phyloP scores from a whole-genome alignment of 768 basidiomycete species.

The Cyclocybe cylindracea region DNA sequence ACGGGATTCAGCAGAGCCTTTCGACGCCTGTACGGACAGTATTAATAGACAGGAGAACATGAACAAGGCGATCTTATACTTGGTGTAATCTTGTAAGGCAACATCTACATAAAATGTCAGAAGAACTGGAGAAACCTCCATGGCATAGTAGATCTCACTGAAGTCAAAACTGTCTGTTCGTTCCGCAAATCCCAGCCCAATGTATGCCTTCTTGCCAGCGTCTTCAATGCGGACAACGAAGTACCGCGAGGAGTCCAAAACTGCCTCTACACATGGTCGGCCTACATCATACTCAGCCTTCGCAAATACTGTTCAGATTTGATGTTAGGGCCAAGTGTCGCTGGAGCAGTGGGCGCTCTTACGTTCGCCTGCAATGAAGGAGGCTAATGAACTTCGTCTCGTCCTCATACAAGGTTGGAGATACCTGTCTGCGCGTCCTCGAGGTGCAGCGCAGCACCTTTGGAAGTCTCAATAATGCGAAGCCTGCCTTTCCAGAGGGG shows the following conservation, averaged over 20 bases:
- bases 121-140: not conserved
- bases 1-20: conserved; percentile 63
- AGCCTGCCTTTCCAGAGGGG: conserved; percentile 93
- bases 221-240: conserved; percentile 94
- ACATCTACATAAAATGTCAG: conserved; percentile 54
- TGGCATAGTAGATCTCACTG: conserved; percentile 52
- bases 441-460: conserved; percentile 68
- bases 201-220: conserved; percentile 83
- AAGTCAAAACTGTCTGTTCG: conserved; percentile 90
- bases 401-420: conserved; percentile 19
- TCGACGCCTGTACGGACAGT: conserved; percentile 46
- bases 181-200: conserved; percentile 92
- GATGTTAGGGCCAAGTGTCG: conserved; percentile 17
- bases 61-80: conserved; percentile 41
- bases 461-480: conserved; percentile 78
- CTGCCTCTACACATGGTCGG: conserved; percentile 89
- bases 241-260: conserved; percentile 92
- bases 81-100: conserved; percentile 83
- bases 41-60: conserved; percentile 5
- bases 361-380: conserved; percentile 57
- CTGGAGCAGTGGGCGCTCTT: conserved; percentile 24
- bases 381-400: not conserved
- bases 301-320: conserved; percentile 69
- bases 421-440: conserved; percentile 81
- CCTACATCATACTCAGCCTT: conserved; percentile 78